Evolutionary conservation across 139 green algal genomes (phyloP).

Genomic region (Chlorella sorokiniana): DNA sequence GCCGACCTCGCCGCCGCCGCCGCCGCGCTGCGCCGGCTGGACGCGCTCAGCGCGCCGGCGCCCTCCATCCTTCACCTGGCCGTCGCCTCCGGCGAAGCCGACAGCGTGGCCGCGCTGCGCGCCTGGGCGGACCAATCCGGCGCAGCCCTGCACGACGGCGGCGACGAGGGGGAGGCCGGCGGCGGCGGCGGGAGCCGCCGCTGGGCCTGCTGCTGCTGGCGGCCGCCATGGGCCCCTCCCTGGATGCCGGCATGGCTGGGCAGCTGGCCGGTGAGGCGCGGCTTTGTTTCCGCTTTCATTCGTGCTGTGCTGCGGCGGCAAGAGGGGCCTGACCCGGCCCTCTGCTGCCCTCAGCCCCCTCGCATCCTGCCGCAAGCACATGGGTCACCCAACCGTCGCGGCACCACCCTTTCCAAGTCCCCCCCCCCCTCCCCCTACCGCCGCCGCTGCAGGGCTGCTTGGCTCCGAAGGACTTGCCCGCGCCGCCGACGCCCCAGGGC

Average conservation of each 20-base stretch:
- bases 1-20: neutral
- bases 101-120: neutral
- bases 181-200: neutral
- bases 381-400: too few species aligned
- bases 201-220: neutral
- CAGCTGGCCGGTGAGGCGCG: neutral
- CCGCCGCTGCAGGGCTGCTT: neutral
- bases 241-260: neutral
- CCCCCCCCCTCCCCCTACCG: too few species aligned
- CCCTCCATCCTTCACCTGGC: neutral
- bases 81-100: neutral
- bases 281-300: neutral
- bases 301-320: neutral
- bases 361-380: too few species aligned
- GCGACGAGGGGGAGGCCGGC: neutral
- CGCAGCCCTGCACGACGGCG: neutral
- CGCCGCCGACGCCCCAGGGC: neutral
- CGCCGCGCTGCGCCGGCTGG: neutral
- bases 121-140: neutral
- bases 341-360: too few species aligned
- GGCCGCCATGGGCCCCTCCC: neutral
- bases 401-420: too few species aligned
- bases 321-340: too few species aligned
- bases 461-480: neutral
- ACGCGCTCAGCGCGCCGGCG: neutral